phyloP scores from a whole-genome alignment of 164 flowering plant genomes.

The Buxus sempervirens region DNA sequence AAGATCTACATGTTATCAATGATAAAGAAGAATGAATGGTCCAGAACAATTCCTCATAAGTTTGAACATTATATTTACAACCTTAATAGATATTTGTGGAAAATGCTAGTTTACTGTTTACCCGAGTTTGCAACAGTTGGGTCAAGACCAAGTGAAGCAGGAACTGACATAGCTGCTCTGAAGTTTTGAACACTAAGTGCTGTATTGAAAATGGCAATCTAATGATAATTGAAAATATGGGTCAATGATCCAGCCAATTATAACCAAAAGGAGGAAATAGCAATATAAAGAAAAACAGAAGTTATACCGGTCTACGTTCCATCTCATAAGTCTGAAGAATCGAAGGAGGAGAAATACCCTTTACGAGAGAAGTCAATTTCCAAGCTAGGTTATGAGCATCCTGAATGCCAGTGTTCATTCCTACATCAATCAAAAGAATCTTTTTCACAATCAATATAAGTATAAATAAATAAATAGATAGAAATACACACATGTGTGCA shows the following conservation, averaged over 20 bases:
- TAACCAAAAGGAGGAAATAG: not conserved
- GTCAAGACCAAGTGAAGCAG: constrained; percentile 93
- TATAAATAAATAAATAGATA: too few species aligned
- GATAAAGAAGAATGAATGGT: constrained; percentile 1
- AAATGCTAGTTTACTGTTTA: constrained; percentile 40
- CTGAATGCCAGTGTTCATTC: constrained; percentile 98
- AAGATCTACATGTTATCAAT: not conserved
- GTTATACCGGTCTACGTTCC: constrained; percentile 81
- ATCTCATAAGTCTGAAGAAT: constrained; percentile 70
- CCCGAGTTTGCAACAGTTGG: constrained; percentile 88
- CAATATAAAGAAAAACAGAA: constrained; percentile 4
- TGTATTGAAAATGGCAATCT: constrained; percentile 85
- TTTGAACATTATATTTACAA: not conserved
- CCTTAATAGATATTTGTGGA: not conserved
- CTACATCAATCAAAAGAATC: constrained; percentile 32
- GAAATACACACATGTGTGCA: too few species aligned
- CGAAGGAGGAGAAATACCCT: constrained; percentile 66
- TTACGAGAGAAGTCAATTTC: constrained; percentile 73
- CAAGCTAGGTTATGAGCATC: constrained; percentile 98
- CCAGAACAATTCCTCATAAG: not conserved
- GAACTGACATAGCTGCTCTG: constrained; percentile 93
- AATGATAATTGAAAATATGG: constrained; percentile 9
- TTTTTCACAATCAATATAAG: not conserved
- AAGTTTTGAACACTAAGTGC: constrained; percentile 81
- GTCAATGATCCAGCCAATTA: constrained; percentile 7